phyloP scores from a whole-genome alignment of 208 protist species.

The Crithidia sp. region DNA sequence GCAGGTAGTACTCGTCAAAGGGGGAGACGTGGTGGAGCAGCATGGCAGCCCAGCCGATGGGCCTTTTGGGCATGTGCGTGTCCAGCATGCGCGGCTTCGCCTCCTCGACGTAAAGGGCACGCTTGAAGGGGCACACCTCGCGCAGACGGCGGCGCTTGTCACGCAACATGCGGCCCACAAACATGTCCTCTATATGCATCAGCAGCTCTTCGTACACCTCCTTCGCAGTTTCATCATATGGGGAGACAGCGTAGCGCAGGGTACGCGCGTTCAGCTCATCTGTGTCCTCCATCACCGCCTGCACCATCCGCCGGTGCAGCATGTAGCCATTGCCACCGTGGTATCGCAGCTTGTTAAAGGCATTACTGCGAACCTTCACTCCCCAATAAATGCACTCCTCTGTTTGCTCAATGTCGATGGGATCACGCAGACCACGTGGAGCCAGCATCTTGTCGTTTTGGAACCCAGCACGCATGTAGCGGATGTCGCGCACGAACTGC shows the following conservation, averaged over 20 bases:
- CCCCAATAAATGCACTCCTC: slow-evolving; percentile 13
- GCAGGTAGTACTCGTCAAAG: slow-evolving; percentile 12
- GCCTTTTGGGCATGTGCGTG: background rate
- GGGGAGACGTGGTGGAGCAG: slow-evolving; percentile 17
- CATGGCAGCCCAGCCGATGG: slow-evolving; percentile 1
- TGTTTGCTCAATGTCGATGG: background rate
- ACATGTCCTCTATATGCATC: slow-evolving; percentile 5
- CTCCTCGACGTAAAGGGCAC: background rate
- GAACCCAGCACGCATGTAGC: slow-evolving; percentile 8
- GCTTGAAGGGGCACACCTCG: background rate
- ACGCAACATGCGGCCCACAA: slow-evolving; percentile 10
- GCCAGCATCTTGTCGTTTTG: background rate
- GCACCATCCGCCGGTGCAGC: background rate
- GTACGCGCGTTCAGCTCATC: background rate
- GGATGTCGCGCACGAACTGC: slow-evolving; percentile 42
- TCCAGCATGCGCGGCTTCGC: background rate
- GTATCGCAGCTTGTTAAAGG: too few relatives aligned
- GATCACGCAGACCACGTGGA: background rate
- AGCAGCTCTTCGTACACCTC: background rate
- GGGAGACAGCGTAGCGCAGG: background rate
- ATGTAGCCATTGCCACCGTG: background rate
- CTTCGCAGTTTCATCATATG: background rate
- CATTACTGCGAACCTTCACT: too few relatives aligned
- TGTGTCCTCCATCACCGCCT: background rate
- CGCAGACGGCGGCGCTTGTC: background rate